Percentiles rank a stretch among this genome's conserved stretches.
Evolutionary conservation across 306 rosid genomes (phyloP).

Genomic region (Abrus precatorius): DNA sequence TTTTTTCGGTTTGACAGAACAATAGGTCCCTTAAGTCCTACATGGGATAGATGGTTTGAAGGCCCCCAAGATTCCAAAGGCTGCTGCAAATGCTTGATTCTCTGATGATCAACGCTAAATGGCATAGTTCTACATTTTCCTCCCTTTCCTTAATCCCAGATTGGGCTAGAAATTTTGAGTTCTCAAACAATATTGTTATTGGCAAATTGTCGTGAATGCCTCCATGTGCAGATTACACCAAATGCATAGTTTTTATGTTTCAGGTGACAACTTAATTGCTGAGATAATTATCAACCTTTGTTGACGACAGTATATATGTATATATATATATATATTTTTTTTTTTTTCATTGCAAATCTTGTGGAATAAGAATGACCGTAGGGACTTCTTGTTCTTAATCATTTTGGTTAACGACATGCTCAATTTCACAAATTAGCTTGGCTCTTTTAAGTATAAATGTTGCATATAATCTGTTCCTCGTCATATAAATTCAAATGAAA

Average conservation of each 20-base stretch:
- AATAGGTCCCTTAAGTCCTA: constrained; percentile 74
- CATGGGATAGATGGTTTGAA: constrained; percentile 99
- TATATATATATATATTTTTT: background rate
- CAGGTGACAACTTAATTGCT: constrained; percentile 43
- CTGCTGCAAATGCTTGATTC: constrained; percentile 95
- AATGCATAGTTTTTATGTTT: constrained; percentile 49
- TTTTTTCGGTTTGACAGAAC: constrained; percentile 64
- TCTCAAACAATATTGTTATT: constrained; percentile 44
- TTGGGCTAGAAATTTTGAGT: constrained; percentile 47
- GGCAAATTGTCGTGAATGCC: constrained; percentile 44
- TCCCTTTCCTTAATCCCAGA: background rate
- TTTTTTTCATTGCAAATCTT: background rate
- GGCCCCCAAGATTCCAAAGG: constrained; percentile 86
- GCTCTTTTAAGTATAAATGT: constrained; percentile 38
- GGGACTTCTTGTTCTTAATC: constrained; percentile 3
- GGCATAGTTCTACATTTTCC: constrained; percentile 2
- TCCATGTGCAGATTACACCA: constrained; percentile 63
- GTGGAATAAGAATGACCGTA: background rate
- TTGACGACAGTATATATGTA: background rate
- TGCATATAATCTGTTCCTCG: constrained; percentile 50
- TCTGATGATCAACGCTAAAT: constrained; percentile 58
- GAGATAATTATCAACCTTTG: constrained; percentile 5
- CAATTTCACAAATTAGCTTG: constrained; percentile 39
- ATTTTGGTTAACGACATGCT: constrained; percentile 18
- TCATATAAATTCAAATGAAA: constrained; percentile 51